These are phyloP conservation scores for Cantharellus anzutake DNA, from an alignment of 768 basidiomycete genomes.

Conservation along the genomic window DNA sequence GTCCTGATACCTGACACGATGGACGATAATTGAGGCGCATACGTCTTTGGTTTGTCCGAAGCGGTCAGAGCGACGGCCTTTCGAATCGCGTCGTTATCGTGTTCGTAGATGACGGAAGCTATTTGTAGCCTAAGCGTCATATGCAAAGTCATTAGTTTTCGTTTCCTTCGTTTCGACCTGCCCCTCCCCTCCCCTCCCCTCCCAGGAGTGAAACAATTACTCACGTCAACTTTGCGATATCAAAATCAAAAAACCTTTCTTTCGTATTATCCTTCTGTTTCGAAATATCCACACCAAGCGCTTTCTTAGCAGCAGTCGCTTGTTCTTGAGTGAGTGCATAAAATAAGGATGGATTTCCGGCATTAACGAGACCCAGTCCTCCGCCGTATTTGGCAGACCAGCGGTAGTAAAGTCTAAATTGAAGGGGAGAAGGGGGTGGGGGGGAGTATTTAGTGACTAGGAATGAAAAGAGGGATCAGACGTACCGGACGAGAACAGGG, in stretches of 20 bases:
- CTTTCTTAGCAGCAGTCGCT: conserved; percentile 3
- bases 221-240: conserved; percentile 10
- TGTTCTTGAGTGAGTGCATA: conserved; percentile 2
- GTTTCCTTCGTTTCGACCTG: not conserved
- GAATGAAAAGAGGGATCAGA: not conserved
- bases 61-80: not conserved
- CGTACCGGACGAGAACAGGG: not conserved
- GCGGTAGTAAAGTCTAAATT: not conserved
- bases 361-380: not conserved
- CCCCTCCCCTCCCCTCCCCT: too few species aligned
- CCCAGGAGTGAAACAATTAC: not conserved
- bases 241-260: conserved; percentile 6
- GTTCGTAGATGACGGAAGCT: conserved; percentile 10
- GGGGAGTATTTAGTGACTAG: not conserved
- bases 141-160: not conserved
- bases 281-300: not conserved
- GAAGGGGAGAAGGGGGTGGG: not conserved
- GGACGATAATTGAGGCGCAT: not conserved
- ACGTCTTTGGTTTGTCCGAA: not conserved
- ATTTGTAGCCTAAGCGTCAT: conserved; percentile 7
- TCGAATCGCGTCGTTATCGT: not conserved
- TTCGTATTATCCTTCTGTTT: not conserved
- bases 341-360: conserved; percentile 1
- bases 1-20: not conserved
- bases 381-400: not conserved